phyloP scores from a whole-genome alignment of 2,329 filamentous ascomycete genomes.

The Fusarium verrucosum region DNA sequence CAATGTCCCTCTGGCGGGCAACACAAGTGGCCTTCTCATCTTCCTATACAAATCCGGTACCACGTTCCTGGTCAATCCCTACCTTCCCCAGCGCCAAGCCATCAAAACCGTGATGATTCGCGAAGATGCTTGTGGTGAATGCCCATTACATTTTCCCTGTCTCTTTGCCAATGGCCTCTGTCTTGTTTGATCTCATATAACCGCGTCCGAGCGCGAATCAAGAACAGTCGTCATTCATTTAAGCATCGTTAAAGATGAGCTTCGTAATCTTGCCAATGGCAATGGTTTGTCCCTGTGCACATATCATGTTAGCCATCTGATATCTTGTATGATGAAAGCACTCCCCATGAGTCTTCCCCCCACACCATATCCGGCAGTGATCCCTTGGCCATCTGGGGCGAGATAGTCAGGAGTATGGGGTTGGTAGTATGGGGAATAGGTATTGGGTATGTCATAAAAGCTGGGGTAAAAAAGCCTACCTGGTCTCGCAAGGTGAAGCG shows the following conservation, averaged over 20 bases:
- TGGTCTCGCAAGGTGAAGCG: constrained; percentile 90
- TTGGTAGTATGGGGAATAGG: constrained; percentile 6
- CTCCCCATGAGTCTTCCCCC: constrained; percentile 7
- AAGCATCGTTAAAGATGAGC: constrained; percentile 63
- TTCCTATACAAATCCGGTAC: constrained; percentile 34
- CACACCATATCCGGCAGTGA: constrained; percentile 14
- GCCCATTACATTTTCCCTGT: constrained; percentile 19
- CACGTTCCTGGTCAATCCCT: constrained; percentile 4
- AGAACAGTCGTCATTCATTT: constrained; percentile 39
- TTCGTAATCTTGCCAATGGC: constrained; percentile 99
- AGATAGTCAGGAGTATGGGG: constrained; percentile 18
- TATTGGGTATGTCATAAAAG: neutral
- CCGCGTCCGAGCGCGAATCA: neutral
- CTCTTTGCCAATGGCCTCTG: constrained; percentile 16
- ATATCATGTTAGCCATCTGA: constrained; percentile 42
- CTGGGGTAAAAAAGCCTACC: constrained; percentile 59
- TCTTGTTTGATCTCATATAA: constrained; percentile 11
- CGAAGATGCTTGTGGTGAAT: constrained; percentile 25
- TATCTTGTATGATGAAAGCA: constrained; percentile 20
- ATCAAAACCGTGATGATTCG: constrained; percentile 25
- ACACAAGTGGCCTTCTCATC: constrained; percentile 29
- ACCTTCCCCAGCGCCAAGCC: constrained; percentile 12
- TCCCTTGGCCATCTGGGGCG: constrained; percentile 4
- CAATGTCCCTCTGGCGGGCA: constrained; percentile 20
- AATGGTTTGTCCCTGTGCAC: constrained; percentile 89